Evolutionary conservation across 768 basidiomycete genomes (phyloP).

Genomic region (Phlebiopsis gigantea): DNA sequence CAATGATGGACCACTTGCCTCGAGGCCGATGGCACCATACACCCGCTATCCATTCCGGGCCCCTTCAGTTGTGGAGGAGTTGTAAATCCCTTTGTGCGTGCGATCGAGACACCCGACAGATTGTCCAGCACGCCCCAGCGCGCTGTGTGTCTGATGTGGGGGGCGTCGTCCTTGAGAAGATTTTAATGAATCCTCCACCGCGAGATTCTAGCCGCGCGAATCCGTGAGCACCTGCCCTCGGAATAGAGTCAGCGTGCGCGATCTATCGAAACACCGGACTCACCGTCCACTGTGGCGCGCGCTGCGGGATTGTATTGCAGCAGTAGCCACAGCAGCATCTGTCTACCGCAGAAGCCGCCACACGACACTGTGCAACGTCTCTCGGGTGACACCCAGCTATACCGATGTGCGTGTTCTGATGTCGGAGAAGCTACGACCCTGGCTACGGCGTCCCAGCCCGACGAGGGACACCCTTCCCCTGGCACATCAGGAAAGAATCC

Average conservation of each 20-base stretch:
- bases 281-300: no score
- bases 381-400: not conserved
- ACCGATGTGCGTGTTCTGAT: slow-evolving; percentile 5
- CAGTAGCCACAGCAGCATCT: no score
- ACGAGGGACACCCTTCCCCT: not conserved
- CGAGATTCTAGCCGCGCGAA: not conserved
- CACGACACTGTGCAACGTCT: no score
- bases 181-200: not conserved
- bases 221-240: not conserved
- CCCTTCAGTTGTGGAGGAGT: not conserved
- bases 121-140: not conserved
- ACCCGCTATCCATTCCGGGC: not conserved
- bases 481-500: not conserved
- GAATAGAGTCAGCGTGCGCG: not conserved
- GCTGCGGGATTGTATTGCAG: no score
- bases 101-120: slow-evolving; percentile 1
- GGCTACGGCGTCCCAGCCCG: not conserved
- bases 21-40: slow-evolving; percentile 7
- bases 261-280: no score
- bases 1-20: slow-evolving; percentile 10
- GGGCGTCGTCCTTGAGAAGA: not conserved
- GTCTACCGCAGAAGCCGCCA: no score
- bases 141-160: not conserved
- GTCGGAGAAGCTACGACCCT: slow-evolving; percentile 5
- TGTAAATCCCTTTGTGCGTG: slow-evolving; percentile 6